Evolutionary conservation across 345 rosid species (phyloP), one percentile per base, ranked within the genome.

Genomic region (Orychophragmus violaceus): DNA sequence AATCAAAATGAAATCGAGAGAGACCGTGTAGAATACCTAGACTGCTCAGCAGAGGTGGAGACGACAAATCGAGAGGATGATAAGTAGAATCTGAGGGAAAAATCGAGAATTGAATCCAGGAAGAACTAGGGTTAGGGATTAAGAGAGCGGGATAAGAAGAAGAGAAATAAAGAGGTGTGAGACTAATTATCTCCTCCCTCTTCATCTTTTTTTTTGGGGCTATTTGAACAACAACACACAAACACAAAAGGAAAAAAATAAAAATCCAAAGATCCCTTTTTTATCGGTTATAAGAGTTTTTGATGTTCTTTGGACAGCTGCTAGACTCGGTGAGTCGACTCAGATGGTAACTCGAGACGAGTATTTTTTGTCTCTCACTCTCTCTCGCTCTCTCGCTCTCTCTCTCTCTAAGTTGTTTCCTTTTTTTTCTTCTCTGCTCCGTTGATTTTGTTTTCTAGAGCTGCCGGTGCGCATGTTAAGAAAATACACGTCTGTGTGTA

Each of bases 171-270:
- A 68, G 68, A 68, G 61, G 83, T 67, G 76, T 78, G 78, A 69
- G 71, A 76, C 76, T 81, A 62, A 79, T 80, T 71, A 77, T 80
- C 93, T 79, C 67, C 58, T 78, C 62, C 14, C 16, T 59, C 65
- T 77, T 81, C 87, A 78, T 90, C 97, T 88, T 90, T 86, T 66
- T 60, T 64, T 56, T 69, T n/a, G n/a, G 46, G 6, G 82, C 91
- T 88, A 84, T 76, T 88, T 76, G 84, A 85, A 90, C 87, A 73
- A 87, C 89, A 72, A 64, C 70, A 17, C 70, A 23, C 66, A 21
- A 19, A 51, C 49, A 62, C 62, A 41, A n/a, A 39, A n/a, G 45
- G 45, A 14, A 39, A 37, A 23, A 57, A 45, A 51, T 64, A 56
- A 50, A 70, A 76, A 42, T 39, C 56, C 66, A 62, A 62, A 59